Conservation (phyloP, 768 basidiomycete species). For the Termitomyces sp. region DNA sequence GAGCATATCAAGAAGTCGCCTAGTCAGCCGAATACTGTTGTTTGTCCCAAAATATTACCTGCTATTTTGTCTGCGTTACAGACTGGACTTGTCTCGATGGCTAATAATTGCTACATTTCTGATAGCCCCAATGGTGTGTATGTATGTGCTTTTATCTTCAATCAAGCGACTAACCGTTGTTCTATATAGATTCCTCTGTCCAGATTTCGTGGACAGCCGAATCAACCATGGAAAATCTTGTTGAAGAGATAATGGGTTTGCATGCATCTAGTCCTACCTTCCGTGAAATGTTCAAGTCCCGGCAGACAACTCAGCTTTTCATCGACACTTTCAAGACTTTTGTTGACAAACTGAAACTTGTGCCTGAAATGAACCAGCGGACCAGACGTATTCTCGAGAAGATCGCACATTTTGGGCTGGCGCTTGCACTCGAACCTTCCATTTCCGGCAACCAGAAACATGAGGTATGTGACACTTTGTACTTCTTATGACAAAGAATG, state of each 20-base stretch:
- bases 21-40: constrained; percentile 24
- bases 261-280: constrained; percentile 63
- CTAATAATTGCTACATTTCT: constrained; percentile 26
- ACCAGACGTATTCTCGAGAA: constrained; percentile 61
- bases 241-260: constrained; percentile 65
- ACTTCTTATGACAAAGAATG: background rate
- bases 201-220: constrained; percentile 25
- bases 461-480: constrained; percentile 41
- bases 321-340: constrained; percentile 59
- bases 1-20: constrained; percentile 17
- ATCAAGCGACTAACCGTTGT: background rate
- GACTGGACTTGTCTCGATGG: constrained; percentile 40
- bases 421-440: constrained; percentile 58
- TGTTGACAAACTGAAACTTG: constrained; percentile 34
- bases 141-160: constrained; percentile 5
- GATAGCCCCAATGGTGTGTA: constrained; percentile 24
- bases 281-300: constrained; percentile 68
- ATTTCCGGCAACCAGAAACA: constrained; percentile 64
- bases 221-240: constrained; percentile 49
- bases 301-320: constrained; percentile 62
- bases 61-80: constrained; percentile 68
- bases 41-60: constrained; percentile 69
- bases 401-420: constrained; percentile 61
- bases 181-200: constrained; percentile 7
- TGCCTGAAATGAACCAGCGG: constrained; percentile 32